Base-by-base conservation (phyloP, 139 green algal genomes). In the Chlamydomonas eustigma region DNA sequence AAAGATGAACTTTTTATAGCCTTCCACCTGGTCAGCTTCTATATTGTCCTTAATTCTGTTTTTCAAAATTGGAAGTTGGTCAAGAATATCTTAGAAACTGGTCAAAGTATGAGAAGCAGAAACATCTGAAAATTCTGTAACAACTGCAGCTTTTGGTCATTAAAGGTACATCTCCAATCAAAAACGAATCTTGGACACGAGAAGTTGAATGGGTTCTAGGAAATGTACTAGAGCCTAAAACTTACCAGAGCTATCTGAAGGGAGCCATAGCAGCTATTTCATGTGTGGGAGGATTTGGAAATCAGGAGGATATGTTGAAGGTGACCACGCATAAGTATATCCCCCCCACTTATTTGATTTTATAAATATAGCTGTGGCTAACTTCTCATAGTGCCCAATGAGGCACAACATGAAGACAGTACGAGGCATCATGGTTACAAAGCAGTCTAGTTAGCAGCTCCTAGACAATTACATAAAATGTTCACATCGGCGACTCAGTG, bases 201-300 rank as follows among this genome's bases (percentile, higher is more conserved):
- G 37, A 86, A 0, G 88, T 92, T 31, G 70, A 84, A 38, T 94
- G 90, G 90, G 51, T 80, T 0, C 71, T 81, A 0, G 90, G 83
- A 34, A 88, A 91, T 63, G 88, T 84, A 1, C 78, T 92, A 1
- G 81, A 92, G 75, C 86, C 86, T 0, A 44, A 52, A 12, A 86
- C 79, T 12, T 92, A 89, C 77, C 34, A 75, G 39, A 33, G 82
- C 12, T 64, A 71, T 1, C 83, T 88, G 72, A 36, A 90, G 37
- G 90, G 88, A 0, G 84, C 85, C 0, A 33, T 85, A 0, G 92
- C 87, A 0, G 90, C 91, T 0, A 84, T 97, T 66, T 92, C 81
- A 25, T 94, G 88, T 33, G 77, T 97, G 12, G 93, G 93, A 2
- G 88, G 68, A 2, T 97, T 97, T 80, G 93, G 93, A 25, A 87